Evolutionary conservation across 768 basidiomycete genomes (phyloP).

Genomic region (Podaxis sp.): DNA sequence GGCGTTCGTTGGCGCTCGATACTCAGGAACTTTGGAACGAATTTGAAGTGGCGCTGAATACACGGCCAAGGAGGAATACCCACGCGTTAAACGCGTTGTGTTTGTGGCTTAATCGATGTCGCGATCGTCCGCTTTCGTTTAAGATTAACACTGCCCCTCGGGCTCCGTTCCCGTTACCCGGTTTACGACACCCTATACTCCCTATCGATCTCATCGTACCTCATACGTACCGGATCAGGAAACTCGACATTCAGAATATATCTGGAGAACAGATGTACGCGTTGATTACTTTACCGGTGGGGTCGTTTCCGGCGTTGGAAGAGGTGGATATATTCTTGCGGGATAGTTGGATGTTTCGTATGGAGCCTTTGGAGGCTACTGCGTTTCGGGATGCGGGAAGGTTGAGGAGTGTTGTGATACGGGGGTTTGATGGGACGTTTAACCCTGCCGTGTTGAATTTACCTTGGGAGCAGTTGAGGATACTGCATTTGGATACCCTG

Average conservation of each 20-base stretch:
- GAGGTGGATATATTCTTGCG: conserved; percentile 6
- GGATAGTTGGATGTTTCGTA: conserved; percentile 10
- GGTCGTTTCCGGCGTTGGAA: conserved; percentile 4
- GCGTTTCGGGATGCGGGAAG: conserved; percentile 12
- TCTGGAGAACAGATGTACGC: conserved; percentile 9
- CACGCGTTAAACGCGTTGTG: conserved; percentile 2
- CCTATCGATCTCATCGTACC: conserved; percentile 7
- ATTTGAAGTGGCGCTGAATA: conserved; percentile 6
- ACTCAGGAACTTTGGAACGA: conserved; percentile 19
- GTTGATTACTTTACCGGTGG: neutral
- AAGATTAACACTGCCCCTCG: conserved; percentile 5
- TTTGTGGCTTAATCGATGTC: conserved; percentile 13
- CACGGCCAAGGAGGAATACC: conserved; percentile 6
- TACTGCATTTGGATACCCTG: conserved; percentile 11
- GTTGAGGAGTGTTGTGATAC: conserved; percentile 13
- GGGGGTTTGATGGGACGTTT: conserved; percentile 15
- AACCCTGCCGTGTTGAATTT: conserved; percentile 11
- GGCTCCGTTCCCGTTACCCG: conserved; percentile 7
- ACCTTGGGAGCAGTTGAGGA: conserved; percentile 17
- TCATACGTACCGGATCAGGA: conserved; percentile 1
- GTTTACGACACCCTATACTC: conserved; percentile 5
- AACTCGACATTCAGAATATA: conserved; percentile 5
- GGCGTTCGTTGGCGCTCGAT: conserved; percentile 15
- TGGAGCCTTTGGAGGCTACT: neutral
- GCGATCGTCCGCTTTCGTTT: conserved; percentile 7